phyloP scores from a whole-genome alignment of 73 alveolate genomes.

The Paramecium caudatum region DNA sequence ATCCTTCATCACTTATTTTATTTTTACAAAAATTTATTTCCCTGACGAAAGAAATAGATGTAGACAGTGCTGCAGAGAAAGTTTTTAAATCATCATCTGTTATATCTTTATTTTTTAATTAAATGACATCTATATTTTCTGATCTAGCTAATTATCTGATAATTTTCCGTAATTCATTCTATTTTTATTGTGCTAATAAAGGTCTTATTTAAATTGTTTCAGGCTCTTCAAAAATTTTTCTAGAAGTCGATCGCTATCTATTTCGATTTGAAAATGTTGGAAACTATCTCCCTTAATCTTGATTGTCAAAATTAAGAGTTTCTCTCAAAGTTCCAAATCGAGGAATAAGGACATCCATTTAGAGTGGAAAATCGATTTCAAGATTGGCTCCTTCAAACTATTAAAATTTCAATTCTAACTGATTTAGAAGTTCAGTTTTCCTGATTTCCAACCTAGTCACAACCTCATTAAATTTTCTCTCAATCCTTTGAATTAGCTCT shows the following conservation, averaged over 20 bases:
- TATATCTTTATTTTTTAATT: neutral
- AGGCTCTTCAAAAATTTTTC: neutral
- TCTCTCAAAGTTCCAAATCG: neutral
- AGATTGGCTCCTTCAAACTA: neutral
- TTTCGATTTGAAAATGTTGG: constrained; percentile 17
- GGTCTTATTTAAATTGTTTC: neutral
- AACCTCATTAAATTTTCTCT: neutral
- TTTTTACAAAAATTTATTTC: neutral
- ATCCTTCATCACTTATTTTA: constrained; percentile 20
- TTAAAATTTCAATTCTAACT: neutral
- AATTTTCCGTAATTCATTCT: neutral
- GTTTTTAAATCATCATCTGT: neutral
- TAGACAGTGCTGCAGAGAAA: neutral
- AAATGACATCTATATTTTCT: neutral
- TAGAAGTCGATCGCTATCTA: neutral
- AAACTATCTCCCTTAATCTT: neutral
- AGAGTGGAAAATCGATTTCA: constrained; percentile 5
- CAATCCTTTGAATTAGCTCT: neutral
- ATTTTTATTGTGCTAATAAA: neutral
- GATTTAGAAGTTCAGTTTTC: neutral
- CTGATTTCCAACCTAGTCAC: neutral
- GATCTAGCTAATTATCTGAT: neutral
- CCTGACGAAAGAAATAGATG: neutral
- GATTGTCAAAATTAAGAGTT: neutral
- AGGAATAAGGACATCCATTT: constrained; percentile 21